These are phyloP conservation scores for Pythium pectinolyticum DNA, from an alignment of 352 stramenopile species.

Conservation along the genomic window DNA sequence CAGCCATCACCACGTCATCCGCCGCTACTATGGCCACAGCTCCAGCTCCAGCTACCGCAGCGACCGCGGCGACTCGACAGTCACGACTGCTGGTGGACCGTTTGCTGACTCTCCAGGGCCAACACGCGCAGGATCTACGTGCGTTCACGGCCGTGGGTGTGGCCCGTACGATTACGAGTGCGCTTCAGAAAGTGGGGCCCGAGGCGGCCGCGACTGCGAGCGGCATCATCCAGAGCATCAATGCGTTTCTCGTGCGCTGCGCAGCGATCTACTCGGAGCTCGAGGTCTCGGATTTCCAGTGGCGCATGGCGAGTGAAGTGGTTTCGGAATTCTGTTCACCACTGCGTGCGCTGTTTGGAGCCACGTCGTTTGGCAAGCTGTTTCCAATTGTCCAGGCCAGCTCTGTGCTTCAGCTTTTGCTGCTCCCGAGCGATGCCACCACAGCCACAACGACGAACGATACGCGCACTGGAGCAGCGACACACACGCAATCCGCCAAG, in stretches of 20 bases:
- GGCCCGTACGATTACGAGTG: constrained; percentile 54
- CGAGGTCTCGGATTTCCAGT: constrained; percentile 80
- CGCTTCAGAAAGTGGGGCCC: constrained; percentile 61
- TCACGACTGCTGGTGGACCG: constrained; percentile 37
- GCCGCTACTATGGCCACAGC: no score
- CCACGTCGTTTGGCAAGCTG: constrained; percentile 49
- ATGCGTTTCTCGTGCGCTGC: constrained; percentile 65
- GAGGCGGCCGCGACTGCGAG: constrained; percentile 42
- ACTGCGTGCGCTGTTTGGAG: constrained; percentile 50
- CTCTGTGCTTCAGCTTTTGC: constrained; percentile 65
- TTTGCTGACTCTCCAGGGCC: constrained; percentile 47
- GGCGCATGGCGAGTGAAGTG: constrained; percentile 70
- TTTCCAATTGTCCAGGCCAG: constrained; percentile 57
- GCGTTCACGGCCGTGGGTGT: constrained; percentile 68
- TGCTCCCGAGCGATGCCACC: constrained; percentile 46
- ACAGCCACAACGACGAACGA: constrained; percentile 15
- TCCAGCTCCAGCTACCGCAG: no score
- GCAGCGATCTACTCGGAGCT: constrained; percentile 70
- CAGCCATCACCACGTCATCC: no score
- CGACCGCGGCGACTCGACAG: constrained; percentile 6
- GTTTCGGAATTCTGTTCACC: constrained; percentile 68
- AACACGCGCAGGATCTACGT: constrained; percentile 47
- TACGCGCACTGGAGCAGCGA: no score
- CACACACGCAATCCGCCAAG: constrained; percentile 2
- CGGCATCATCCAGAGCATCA: constrained; percentile 46